Evolutionary conservation across 2,329 filamentous ascomycete genomes (phyloP).

Genomic region (Drechslera avenae): DNA sequence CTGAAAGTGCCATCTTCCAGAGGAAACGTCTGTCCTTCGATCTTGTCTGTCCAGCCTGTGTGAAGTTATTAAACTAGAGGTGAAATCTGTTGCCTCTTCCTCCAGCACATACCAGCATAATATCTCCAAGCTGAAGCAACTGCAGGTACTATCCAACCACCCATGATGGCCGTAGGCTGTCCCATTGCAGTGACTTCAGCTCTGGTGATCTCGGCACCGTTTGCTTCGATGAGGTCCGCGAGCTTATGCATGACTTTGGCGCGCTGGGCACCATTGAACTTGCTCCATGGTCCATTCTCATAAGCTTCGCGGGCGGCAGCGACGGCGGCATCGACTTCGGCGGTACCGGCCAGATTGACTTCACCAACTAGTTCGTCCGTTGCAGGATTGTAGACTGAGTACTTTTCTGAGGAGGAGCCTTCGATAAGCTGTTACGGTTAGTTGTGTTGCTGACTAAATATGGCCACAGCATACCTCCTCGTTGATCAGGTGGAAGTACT

Average conservation of each 20-base stretch:
- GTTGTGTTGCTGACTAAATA: neutral
- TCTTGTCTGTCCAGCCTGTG: constrained; percentile 26
- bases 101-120: constrained; percentile 18
- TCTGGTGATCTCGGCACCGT: neutral
- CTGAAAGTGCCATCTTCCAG: constrained; percentile 7
- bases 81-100: neutral
- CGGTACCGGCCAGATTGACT: constrained; percentile 17
- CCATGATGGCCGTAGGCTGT: constrained; percentile 11
- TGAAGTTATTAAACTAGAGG: constrained; percentile 13
- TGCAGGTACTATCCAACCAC: constrained; percentile 9
- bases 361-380: constrained; percentile 17
- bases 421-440: constrained; percentile 14
- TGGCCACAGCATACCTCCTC: too few species aligned
- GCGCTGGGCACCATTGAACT: constrained; percentile 11
- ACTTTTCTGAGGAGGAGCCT: constrained; percentile 18
- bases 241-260: constrained; percentile 1
- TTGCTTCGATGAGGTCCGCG: constrained; percentile 1
- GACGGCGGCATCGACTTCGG: neutral
- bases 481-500: too few species aligned
- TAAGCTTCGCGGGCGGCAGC: constrained; percentile 7
- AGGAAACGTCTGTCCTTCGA: constrained; percentile 27
- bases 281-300: constrained; percentile 21
- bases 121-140: constrained; percentile 16
- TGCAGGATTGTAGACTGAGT: constrained; percentile 22
- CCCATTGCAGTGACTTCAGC: constrained; percentile 1